Conservation (phyloP, 2,329 filamentous ascomycete genomes). For the Aspergillus phoenicis region DNA sequence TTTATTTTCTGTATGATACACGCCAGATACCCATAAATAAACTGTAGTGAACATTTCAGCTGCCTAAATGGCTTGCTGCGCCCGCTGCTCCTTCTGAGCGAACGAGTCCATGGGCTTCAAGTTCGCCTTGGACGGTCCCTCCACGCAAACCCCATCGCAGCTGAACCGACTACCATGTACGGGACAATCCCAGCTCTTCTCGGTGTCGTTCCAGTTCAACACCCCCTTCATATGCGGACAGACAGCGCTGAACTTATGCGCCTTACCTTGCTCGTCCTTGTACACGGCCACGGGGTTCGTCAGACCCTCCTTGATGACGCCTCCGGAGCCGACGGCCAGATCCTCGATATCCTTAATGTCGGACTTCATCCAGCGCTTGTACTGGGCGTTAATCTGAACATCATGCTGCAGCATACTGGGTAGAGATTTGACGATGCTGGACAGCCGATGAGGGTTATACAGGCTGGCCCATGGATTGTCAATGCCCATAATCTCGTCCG, state of each 20-base stretch:
- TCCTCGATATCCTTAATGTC: constrained; percentile 62
- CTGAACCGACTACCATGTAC: constrained; percentile 49
- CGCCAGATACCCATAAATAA: neutral
- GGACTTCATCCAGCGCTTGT: constrained; percentile 56
- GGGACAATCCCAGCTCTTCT: constrained; percentile 61
- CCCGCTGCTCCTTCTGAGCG: neutral
- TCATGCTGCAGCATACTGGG: constrained; percentile 55
- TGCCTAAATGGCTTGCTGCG: neutral
- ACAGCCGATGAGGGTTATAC: constrained; percentile 55
- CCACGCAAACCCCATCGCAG: constrained; percentile 46
- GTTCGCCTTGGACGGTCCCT: constrained; percentile 44
- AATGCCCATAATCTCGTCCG: constrained; percentile 56
- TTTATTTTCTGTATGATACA: too few relatives aligned
- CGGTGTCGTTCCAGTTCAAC: constrained; percentile 58
- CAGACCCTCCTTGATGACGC: constrained; percentile 54
- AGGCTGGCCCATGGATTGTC: constrained; percentile 53
- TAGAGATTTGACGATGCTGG: constrained; percentile 49
- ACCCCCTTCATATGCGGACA: constrained; percentile 61
- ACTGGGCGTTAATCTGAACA: constrained; percentile 58
- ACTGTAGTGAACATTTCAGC: neutral
- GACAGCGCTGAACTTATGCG: constrained; percentile 56
- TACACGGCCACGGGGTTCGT: constrained; percentile 58
- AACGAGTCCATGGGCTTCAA: constrained; percentile 28
- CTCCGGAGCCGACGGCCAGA: constrained; percentile 52
- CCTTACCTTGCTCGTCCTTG: constrained; percentile 57